Percentiles rank a stretch among this genome's conserved stretches.
Evolutionary conservation across 2,329 filamentous ascomycete species (phyloP).

Genomic region (Cladosporium sp.): DNA sequence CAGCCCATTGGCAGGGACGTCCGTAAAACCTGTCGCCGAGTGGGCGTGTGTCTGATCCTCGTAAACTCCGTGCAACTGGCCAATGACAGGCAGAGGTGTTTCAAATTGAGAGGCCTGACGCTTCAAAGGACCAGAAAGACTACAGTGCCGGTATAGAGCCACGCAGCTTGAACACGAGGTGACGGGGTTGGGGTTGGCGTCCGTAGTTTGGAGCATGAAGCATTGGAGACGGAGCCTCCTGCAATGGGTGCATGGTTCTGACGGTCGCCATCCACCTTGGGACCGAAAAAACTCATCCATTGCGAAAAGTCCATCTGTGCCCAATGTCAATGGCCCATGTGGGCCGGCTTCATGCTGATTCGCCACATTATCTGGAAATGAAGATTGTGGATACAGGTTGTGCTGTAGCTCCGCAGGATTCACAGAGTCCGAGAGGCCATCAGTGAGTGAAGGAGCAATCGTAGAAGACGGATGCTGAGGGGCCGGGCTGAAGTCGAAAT

Average conservation of each 20-base stretch:
- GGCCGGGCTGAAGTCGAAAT: no score
- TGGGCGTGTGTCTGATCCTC: neutral
- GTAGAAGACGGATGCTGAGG: no score
- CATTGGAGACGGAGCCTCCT: slow-evolving; percentile 1
- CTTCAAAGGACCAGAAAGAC: neutral
- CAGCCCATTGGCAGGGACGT: no score
- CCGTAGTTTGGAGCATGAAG: slow-evolving; percentile 5
- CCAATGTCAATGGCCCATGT: neutral
- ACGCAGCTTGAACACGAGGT: slow-evolving; percentile 6
- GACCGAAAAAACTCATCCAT: slow-evolving; percentile 1
- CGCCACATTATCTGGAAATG: neutral
- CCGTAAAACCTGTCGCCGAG: no score
- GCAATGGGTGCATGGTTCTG: neutral
- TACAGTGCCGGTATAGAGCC: slow-evolving; percentile 4
- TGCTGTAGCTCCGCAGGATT: neutral
- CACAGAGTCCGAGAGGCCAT: neutral
- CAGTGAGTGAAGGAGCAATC: neutral
- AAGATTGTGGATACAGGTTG: no score
- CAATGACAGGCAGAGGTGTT: slow-evolving; percentile 3
- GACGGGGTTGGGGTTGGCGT: slow-evolving; percentile 1
- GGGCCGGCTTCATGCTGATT: neutral
- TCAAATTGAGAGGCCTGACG: slow-evolving; percentile 1
- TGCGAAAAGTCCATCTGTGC: neutral
- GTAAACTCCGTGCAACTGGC: slow-evolving; percentile 5
- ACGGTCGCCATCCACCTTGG: slow-evolving; percentile 5